Evolutionary conservation across 495 filamentous ascomycete species (phyloP).

Genomic region (Podospora comata): DNA sequence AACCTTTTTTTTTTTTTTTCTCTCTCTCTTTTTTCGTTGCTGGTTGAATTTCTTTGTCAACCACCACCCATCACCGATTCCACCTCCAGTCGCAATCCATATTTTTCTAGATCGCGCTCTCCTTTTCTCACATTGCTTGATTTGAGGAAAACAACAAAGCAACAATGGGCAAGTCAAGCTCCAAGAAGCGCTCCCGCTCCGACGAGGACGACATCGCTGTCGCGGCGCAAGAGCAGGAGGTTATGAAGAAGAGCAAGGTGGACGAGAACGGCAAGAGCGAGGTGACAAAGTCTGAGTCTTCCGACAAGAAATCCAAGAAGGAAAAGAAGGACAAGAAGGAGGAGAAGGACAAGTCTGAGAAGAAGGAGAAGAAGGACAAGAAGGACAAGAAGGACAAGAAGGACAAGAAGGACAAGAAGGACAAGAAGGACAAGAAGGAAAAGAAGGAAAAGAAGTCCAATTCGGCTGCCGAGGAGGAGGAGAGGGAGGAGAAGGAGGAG

Average conservation of each 20-base stretch:
- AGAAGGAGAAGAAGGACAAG: slow-evolving; percentile 39
- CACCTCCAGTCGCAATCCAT: too few species aligned
- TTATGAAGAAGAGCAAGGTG: slow-evolving; percentile 38
- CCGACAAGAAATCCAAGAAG: slow-evolving; percentile 38
- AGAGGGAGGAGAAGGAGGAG: slow-evolving; percentile 17
- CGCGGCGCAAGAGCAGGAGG: slow-evolving; percentile 12
- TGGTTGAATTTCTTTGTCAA: too few species aligned
- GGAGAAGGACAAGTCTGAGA: slow-evolving; percentile 37
- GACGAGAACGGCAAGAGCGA: slow-evolving; percentile 34
- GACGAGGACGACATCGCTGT: slow-evolving; percentile 33
- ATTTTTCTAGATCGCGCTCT: background rate
- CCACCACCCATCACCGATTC: too few species aligned
- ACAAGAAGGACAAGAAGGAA: slow-evolving; percentile 24
- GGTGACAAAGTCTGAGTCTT: slow-evolving; percentile 42
- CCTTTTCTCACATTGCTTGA: too few species aligned
- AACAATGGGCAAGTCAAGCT: slow-evolving; percentile 28
- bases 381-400: slow-evolving; percentile 26
- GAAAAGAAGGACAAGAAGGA: slow-evolving; percentile 42
- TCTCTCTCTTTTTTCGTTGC: too few species aligned
- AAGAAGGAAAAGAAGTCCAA: slow-evolving; percentile 45
- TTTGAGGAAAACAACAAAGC: background rate
- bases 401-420: slow-evolving; percentile 45
- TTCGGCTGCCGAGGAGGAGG: slow-evolving; percentile 20
- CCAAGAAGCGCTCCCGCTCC: slow-evolving; percentile 35
- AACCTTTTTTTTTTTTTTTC: too few species aligned